phyloP scores from a whole-genome alignment of 176 grass and related monocot genomes.

The Musa itinerans region DNA sequence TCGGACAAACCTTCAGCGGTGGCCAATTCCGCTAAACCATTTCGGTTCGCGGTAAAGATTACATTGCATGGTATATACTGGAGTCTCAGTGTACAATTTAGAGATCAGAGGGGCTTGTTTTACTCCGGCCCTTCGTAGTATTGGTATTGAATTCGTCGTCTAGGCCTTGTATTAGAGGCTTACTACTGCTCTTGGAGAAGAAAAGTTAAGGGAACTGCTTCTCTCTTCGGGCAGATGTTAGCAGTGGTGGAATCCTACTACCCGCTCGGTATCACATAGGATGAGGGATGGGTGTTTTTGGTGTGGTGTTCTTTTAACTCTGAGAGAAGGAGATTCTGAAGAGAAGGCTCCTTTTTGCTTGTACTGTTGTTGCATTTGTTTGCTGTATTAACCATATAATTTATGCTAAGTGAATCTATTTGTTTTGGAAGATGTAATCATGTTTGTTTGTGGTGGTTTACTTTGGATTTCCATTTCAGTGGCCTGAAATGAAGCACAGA shows the following conservation, averaged over 20 bases:
- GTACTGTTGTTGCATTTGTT: not conserved
- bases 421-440: not conserved
- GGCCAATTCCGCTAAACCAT: conserved; percentile 37
- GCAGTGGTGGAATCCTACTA: not conserved
- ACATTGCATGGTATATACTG: not conserved
- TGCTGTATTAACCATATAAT: too few species aligned
- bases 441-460: too few species aligned
- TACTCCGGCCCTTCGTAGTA: not conserved
- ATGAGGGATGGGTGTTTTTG: not conserved
- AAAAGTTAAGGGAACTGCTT: not conserved
- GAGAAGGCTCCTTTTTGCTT: not conserved
- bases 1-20: conserved; percentile 70
- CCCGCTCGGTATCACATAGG: not conserved
- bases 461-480: too few species aligned
- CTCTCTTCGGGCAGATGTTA: not conserved
- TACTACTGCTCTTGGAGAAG: not conserved
- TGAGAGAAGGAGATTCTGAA: conserved; percentile 5
- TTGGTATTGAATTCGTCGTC: not conserved
- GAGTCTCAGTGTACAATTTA: not conserved
- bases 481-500: too few species aligned
- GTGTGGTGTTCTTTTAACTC: not conserved
- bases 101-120: not conserved
- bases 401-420: not conserved
- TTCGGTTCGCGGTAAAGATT: not conserved
- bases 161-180: not conserved